Percentiles rank a stretch among this genome's conserved stretches.
These are phyloP conservation scores for Coemansia pectinata DNA, from an alignment of 192 early-diverging fungal genomes.

Conservation along the genomic window DNA sequence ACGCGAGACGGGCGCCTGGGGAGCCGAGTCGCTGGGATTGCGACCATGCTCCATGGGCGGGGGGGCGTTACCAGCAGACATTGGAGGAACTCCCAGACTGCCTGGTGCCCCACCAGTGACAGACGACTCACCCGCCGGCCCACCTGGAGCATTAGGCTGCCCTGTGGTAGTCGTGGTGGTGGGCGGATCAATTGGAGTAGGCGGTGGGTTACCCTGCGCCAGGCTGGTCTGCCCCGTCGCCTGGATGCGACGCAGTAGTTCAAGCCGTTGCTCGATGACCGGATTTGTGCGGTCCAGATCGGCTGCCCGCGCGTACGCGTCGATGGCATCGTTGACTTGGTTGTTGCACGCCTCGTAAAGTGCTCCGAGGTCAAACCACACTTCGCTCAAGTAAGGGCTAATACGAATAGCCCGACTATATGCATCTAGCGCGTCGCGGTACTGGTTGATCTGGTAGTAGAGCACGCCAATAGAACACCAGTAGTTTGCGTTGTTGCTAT, in stretches of 20 bases:
- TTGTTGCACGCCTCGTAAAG: slow-evolving; percentile 98
- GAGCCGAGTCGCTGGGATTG: slow-evolving; percentile 15
- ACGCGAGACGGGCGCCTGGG: slow-evolving; percentile 8
- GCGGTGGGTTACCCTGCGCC: slow-evolving; percentile 28
- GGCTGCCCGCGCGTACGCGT: slow-evolving; percentile 91
- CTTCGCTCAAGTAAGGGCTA: slow-evolving; percentile 92
- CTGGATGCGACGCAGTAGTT: slow-evolving; percentile 47
- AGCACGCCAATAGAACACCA: slow-evolving; percentile 99
- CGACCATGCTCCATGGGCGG: slow-evolving; percentile 24
- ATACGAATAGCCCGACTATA: slow-evolving; percentile 93
- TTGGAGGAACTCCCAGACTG: slow-evolving; percentile 41
- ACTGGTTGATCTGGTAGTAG: slow-evolving; percentile 95
- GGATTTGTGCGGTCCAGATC: slow-evolving; percentile 91
- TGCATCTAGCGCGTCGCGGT: slow-evolving; percentile 94
- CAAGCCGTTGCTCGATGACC: slow-evolving; percentile 79
- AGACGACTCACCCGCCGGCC: slow-evolving; percentile 43
- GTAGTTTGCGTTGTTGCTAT: slow-evolving; percentile 91
- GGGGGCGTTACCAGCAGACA: slow-evolving; percentile 13
- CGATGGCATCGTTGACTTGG: slow-evolving; percentile 94
- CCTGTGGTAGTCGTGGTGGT: slow-evolving; percentile 32
- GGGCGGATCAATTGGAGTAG: slow-evolving; percentile 46
- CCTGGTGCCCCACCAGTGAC: slow-evolving; percentile 34
- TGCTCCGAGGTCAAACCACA: slow-evolving; percentile 97
- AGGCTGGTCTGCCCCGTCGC: slow-evolving; percentile 40
- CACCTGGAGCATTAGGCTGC: slow-evolving; percentile 51